These are phyloP conservation scores for Martensiomyces pterosporus DNA, from an alignment of 192 early-diverging fungal genomes.

Conservation along the genomic window DNA sequence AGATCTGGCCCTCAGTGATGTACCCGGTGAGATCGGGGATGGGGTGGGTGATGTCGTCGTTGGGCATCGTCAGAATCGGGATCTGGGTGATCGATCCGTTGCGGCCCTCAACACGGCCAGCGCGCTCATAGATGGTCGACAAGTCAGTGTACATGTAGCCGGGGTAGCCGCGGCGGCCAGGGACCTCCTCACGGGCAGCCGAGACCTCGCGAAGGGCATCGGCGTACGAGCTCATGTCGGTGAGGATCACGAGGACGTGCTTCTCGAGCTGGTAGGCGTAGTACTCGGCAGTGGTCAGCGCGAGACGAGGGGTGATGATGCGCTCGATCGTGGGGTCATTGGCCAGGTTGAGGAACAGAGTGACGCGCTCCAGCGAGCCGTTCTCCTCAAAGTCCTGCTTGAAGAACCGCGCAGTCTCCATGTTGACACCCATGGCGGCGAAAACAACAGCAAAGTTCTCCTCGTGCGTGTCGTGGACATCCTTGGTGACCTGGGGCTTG, in stretches of 20 bases:
- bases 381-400: constrained; percentile 99
- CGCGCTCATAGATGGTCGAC: constrained; percentile 99
- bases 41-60: constrained; percentile 99
- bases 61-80: constrained; percentile 99
- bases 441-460: constrained; percentile 99
- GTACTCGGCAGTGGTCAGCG: constrained; percentile 98
- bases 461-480: constrained; percentile 90
- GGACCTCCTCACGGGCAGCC: constrained; percentile 98
- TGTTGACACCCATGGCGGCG: constrained; percentile 99
- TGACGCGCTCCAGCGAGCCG: constrained; percentile 97
- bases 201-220: constrained; percentile 99
- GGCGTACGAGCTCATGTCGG: constrained; percentile 99
- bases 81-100: constrained; percentile 99
- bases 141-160: constrained; percentile 99
- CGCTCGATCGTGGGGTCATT: constrained; percentile 99
- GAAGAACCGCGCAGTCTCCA: constrained; percentile 99
- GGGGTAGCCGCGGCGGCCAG: constrained; percentile 98
- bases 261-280: constrained; percentile 99
- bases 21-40: constrained; percentile 99
- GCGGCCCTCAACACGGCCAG: constrained; percentile 93
- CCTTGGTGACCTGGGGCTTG: constrained; percentile 81
- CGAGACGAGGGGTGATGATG: constrained; percentile 98
- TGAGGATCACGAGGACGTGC: constrained; percentile 98
- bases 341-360: constrained; percentile 98
- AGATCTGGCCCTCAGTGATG: constrained; percentile 99